Evolutionary conservation across 2,329 filamentous ascomycete genomes (phyloP), one percentile per base, ranked within the genome.

Genomic region (Pleurostoma richardsiae): DNA sequence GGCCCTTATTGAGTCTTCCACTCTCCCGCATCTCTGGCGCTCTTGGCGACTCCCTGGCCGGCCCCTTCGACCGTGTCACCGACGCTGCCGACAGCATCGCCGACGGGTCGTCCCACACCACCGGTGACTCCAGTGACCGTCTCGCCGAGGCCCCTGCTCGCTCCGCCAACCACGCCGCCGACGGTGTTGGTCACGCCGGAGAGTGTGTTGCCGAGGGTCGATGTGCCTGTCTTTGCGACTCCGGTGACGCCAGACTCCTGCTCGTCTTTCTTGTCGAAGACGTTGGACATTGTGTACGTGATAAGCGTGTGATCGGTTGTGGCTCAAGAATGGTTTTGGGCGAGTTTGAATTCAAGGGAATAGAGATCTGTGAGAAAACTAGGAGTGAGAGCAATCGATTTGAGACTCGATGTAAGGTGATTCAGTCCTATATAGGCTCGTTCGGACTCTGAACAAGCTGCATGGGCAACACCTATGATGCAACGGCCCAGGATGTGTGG

Each of bases 191-290:
- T 49, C 2, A 52, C 42, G 10, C 49, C 49, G 4, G 40, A 43
- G 8, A 50, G 11, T 4, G 49, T 52, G 6, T 47, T 41, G 5
- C 49, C 49, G 5, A 52, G 31, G 6, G 49, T 46, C 48, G 11
- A 47, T 26, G 49, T 52, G 10, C 49, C 49, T 1, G 49, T 52
- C 42, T 50, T 50, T 10, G 49, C 49, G 4, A 45, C 40, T 5
- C 49, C 49, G 5, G 44, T 49, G 28, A 51, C 10, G 2, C 47
- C 48, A 10, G 36, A 39, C 4, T 44, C 44, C 29, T 46, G 28
- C 27, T 45, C 36, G 26, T 52, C 43, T n/a, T 48, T 33, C 26
- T 50, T 45, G 38, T 50, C 29, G 39, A 51, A 43, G 26, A 51
- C 41, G 28, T 42, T 42, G 29, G 49, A 45, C 49, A 48, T 50